These are phyloP conservation scores for Dioscorea alata DNA, from an alignment of 106 monocot species.

Conservation along the genomic window DNA sequence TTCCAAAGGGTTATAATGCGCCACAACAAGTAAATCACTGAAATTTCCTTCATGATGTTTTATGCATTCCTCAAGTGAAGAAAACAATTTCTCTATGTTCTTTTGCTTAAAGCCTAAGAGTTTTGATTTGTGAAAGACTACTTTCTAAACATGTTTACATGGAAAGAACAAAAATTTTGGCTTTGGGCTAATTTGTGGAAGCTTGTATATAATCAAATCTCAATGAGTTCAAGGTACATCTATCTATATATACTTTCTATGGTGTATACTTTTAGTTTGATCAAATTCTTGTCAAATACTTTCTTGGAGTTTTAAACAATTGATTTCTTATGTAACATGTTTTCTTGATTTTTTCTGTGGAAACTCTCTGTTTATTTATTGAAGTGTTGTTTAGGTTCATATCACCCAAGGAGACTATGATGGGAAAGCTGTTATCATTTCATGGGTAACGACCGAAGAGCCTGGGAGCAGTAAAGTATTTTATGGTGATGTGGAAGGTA, in stretches of 20 bases:
- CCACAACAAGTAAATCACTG: slow-evolving; percentile 67
- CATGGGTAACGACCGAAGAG: slow-evolving; percentile 77
- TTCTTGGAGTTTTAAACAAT: too few relatives aligned
- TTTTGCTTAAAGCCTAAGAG: too few relatives aligned
- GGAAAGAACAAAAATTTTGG: too few relatives aligned
- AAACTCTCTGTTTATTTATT: slow-evolving; percentile 1
- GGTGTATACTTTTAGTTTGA: too few relatives aligned
- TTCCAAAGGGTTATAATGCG: slow-evolving; percentile 78
- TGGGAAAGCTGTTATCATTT: slow-evolving; percentile 89
- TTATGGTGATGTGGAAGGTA: slow-evolving; percentile 46
- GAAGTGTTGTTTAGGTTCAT: slow-evolving; percentile 58
- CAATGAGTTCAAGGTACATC: too few relatives aligned
- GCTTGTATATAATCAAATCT: too few relatives aligned
- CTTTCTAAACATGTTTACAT: too few relatives aligned
- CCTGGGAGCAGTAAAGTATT: slow-evolving; percentile 64
- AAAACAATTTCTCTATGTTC: neutral
- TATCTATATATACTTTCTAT: too few relatives aligned
- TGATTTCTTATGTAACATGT: too few relatives aligned
- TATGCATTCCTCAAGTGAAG: neutral
- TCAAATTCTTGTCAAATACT: too few relatives aligned
- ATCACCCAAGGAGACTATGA: slow-evolving; percentile 98
- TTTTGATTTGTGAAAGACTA: too few relatives aligned
- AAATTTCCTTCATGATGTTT: neutral
- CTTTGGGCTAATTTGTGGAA: too few relatives aligned
- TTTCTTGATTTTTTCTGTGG: neutral